Percentiles rank a stretch among this genome's conserved stretches.
phyloP scores from a whole-genome alignment of 2,329 filamentous ascomycete genomes.

The Apiospora aurea region DNA sequence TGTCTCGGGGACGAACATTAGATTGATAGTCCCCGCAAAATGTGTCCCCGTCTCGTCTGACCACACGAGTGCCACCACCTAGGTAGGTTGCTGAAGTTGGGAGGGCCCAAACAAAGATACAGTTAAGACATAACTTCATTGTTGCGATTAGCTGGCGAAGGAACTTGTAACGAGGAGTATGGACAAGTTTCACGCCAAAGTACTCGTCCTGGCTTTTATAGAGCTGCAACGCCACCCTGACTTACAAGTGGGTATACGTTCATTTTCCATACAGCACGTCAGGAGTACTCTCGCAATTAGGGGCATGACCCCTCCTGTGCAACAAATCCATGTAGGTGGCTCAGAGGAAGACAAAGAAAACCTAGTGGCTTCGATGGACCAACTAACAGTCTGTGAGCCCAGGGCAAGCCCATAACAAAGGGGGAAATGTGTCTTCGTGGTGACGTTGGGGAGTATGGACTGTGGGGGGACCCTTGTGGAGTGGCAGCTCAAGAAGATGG shows the following conservation, averaged over 20 bases:
- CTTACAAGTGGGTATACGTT: no score
- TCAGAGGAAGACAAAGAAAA: background rate
- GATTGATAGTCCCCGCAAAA: no score
- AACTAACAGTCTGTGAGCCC: background rate
- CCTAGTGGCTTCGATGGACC: background rate
- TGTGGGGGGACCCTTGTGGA: background rate
- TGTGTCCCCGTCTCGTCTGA: no score
- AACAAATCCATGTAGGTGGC: background rate
- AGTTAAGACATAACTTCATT: background rate
- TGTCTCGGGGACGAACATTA: no score
- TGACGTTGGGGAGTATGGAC: background rate
- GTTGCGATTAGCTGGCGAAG: background rate
- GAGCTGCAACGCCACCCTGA: background rate
- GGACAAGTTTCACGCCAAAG: background rate
- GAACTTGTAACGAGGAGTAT: background rate
- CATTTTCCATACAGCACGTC: no score
- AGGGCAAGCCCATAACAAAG: background rate
- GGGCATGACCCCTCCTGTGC: background rate
- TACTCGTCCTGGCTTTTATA: background rate
- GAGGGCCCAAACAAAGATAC: background rate
- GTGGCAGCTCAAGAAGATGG: slow-evolving; percentile 1
- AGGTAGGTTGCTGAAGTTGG: background rate
- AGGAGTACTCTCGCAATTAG: background rate
- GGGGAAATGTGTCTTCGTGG: background rate
- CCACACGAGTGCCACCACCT: background rate